phyloP scores from a whole-genome alignment of 768 basidiomycete genomes.

The Pisolithus tinctorius region DNA sequence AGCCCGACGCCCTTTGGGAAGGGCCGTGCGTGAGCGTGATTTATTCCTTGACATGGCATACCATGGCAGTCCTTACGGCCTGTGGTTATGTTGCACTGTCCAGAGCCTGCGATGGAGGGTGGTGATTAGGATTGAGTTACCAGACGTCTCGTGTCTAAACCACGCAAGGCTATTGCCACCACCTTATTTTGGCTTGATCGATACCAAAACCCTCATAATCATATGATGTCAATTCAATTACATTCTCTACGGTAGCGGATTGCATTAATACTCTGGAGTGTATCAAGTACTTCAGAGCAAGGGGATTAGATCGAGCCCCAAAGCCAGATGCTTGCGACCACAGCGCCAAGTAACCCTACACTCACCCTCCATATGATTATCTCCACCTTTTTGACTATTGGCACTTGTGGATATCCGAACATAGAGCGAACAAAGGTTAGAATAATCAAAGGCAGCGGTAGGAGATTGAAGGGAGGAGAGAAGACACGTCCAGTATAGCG shows the following conservation, averaged over 20 bases:
- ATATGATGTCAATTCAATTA: too few relatives aligned
- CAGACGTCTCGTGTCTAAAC: too few relatives aligned
- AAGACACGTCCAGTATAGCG: conserved; percentile 36
- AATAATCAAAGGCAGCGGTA: conserved; percentile 14
- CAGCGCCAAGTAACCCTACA: conserved; percentile 33
- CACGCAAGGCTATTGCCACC: too few relatives aligned
- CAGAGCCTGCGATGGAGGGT: background rate
- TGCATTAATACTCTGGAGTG: too few relatives aligned
- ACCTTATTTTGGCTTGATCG: too few relatives aligned
- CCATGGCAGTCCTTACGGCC: background rate
- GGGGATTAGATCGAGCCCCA: conserved; percentile 14
- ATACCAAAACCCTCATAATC: too few relatives aligned
- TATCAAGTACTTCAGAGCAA: background rate
- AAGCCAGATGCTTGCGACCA: conserved; percentile 22
- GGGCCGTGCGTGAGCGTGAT: background rate
- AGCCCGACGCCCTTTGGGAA: conserved; percentile 13
- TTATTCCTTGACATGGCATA: background rate
- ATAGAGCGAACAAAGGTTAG: conserved; percentile 3
- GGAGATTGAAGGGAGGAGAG: conserved; percentile 47
- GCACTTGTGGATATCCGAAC: conserved; percentile 13
- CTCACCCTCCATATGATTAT: conserved; percentile 35
- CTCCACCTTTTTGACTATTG: conserved; percentile 16
- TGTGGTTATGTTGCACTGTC: background rate
- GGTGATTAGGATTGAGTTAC: too few relatives aligned
- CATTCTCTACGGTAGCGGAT: too few relatives aligned